Evolutionary conservation across 169 alveolate genomes (phyloP).

Genomic region (Plasmodium cynomolgi): DNA sequence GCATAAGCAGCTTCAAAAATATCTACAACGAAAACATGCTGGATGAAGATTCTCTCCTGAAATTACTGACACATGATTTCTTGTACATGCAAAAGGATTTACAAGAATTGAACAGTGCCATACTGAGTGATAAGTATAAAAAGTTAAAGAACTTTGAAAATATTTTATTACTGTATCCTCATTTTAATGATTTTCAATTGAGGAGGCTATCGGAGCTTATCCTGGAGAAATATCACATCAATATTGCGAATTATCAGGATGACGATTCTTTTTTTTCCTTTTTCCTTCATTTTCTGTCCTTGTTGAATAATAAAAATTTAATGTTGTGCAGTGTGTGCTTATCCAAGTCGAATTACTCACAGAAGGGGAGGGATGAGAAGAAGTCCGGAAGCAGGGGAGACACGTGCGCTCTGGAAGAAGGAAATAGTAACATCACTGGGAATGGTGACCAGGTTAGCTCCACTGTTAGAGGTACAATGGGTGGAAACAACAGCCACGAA

Average conservation of each 20-base stretch:
- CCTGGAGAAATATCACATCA: slow-evolving; percentile 37
- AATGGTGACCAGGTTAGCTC: neutral
- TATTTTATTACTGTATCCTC: slow-evolving; percentile 62
- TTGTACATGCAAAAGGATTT: slow-evolving; percentile 48
- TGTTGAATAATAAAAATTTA: slow-evolving; percentile 50
- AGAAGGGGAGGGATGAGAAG: slow-evolving; percentile 12
- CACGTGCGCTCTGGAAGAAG: neutral
- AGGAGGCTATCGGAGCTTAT: slow-evolving; percentile 59
- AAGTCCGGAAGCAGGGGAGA: neutral
- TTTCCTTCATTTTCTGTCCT: slow-evolving; percentile 28
- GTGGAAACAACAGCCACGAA: neutral
- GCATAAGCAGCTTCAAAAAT: slow-evolving; percentile 73
- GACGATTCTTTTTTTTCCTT: slow-evolving; percentile 40
- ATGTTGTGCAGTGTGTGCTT: slow-evolving; percentile 72
- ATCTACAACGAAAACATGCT: slow-evolving; percentile 61
- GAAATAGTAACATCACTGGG: neutral
- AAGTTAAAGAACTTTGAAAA: slow-evolving; percentile 64
- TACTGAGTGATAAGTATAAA: slow-evolving; percentile 71
- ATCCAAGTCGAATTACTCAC: slow-evolving; percentile 46
- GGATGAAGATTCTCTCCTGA: slow-evolving; percentile 60
- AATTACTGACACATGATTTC: slow-evolving; percentile 48
- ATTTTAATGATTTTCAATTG: slow-evolving; percentile 71
- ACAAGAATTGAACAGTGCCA: slow-evolving; percentile 58
- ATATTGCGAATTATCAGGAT: neutral
- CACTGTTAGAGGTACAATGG: neutral